Conservation (phyloP, 495 filamentous ascomycete species). For the Annulohypoxylon stygium region DNA sequence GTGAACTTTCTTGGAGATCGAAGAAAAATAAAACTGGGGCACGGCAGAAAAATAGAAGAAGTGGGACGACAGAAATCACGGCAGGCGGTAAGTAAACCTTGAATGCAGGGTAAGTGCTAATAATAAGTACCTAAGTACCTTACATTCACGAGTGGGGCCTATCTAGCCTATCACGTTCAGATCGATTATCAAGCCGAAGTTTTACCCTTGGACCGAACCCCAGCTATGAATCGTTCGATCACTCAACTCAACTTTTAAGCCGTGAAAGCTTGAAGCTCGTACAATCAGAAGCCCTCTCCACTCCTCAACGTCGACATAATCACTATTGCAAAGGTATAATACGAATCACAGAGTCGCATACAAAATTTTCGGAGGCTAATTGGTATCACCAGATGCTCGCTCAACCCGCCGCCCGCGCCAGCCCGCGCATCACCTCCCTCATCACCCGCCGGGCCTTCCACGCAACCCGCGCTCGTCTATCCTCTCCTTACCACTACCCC, state of each 20-base stretch:
- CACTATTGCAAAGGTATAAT: slow-evolving; percentile 50
- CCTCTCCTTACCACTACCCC: slow-evolving; percentile 96
- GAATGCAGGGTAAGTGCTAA: background rate
- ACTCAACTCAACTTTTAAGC: slow-evolving; percentile 41
- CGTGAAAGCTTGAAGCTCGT: slow-evolving; percentile 22
- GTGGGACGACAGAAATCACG: slow-evolving; percentile 26
- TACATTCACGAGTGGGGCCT: background rate
- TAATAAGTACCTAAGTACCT: background rate
- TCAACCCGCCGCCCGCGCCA: slow-evolving; percentile 77
- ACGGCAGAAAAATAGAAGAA: slow-evolving; percentile 41
- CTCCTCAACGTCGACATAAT: slow-evolving; percentile 40
- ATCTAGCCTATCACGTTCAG: background rate
- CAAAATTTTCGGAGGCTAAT: slow-evolving; percentile 43
- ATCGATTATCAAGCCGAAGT: slow-evolving; percentile 12
- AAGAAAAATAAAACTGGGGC: slow-evolving; percentile 38
- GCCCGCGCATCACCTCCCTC: slow-evolving; percentile 67
- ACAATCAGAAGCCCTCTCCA: slow-evolving; percentile 25
- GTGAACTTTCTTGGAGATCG: slow-evolving; percentile 33
- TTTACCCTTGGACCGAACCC: slow-evolving; percentile 27
- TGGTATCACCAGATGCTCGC: slow-evolving; percentile 79
- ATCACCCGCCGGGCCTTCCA: slow-evolving; percentile 94
- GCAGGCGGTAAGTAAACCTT: slow-evolving; percentile 33
- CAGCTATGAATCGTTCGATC: slow-evolving; percentile 41
- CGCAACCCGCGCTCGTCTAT: slow-evolving; percentile 85
- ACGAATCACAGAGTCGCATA: background rate